A percentile compares a stretch with the other conserved stretches of the same genome.
Evolutionary conservation across 2,329 filamentous ascomycete species (phyloP).

Genomic region (Trichoderma sp.): DNA sequence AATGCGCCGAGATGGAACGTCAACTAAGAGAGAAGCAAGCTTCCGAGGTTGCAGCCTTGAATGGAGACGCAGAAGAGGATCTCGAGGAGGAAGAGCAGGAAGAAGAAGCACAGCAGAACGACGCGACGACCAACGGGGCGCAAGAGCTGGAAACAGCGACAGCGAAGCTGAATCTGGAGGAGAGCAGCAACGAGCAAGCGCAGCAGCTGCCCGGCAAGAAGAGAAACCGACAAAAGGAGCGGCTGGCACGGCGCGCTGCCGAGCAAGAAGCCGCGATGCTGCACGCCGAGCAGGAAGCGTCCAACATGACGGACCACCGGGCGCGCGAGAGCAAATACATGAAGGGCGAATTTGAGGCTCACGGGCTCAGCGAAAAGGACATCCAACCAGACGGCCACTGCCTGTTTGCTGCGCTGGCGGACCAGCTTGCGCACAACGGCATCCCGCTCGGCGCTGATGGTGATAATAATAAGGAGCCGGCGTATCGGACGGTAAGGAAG

Average conservation of each 20-base stretch:
- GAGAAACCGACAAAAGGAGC: constrained; percentile 87
- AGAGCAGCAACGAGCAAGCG: constrained; percentile 23
- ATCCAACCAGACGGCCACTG: constrained; percentile 94
- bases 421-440: constrained; percentile 65
- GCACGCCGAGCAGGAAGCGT: constrained; percentile 74
- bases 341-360: constrained; percentile 62
- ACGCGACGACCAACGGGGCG: neutral
- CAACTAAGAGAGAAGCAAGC: constrained; percentile 67
- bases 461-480: constrained; percentile 36
- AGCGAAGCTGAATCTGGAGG: constrained; percentile 28
- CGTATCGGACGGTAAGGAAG: constrained; percentile 68
- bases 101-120: neutral
- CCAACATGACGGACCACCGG: constrained; percentile 71
- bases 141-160: constrained; percentile 24
- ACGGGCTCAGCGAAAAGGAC: constrained; percentile 70
- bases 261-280: constrained; percentile 71
- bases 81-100: constrained; percentile 8
- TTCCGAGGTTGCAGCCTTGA: constrained; percentile 54
- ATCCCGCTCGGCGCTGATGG: constrained; percentile 42
- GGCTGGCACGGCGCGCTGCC: constrained; percentile 83
- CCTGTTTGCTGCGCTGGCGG: constrained; percentile 86
- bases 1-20: constrained; percentile 71
- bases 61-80: constrained; percentile 28
- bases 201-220: constrained; percentile 59
- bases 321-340: constrained; percentile 70